These are phyloP conservation scores for Nitzschia sp. DNA, from an alignment of 108 stramenopile species.

Conservation along the genomic window DNA sequence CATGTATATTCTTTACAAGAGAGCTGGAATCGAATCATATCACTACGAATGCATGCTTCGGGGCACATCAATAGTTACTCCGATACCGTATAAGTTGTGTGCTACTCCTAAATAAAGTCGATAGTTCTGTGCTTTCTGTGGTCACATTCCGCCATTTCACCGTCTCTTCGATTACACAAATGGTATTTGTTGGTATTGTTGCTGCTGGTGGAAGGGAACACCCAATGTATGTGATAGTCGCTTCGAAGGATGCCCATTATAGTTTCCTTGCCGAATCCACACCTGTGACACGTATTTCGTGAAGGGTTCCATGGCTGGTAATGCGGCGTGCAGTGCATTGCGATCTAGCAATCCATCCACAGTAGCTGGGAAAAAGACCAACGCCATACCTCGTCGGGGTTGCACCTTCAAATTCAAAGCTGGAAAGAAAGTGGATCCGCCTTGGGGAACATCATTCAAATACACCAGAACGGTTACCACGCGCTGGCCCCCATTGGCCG, in stretches of 20 bases:
- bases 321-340: conserved; percentile 88
- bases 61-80: too few species aligned
- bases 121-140: too few species aligned
- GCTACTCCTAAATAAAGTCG: too few species aligned
- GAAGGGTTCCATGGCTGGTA: conserved; percentile 74
- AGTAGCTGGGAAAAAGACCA: conserved; percentile 96
- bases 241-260: conserved; percentile 77
- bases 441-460: conserved; percentile 88
- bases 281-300: conserved; percentile 97
- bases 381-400: conserved; percentile 83
- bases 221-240: conserved; percentile 66
- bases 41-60: too few species aligned
- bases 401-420: conserved; percentile 75
- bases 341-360: conserved; percentile 90
- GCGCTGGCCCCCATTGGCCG: conserved; percentile 91
- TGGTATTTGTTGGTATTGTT: not conserved
- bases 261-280: conserved; percentile 91
- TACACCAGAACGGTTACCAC: conserved; percentile 94
- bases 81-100: too few species aligned
- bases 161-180: not conserved
- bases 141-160: too few species aligned
- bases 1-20: too few species aligned
- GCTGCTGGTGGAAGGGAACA: conserved; percentile 25
- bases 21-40: too few species aligned
- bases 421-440: conserved; percentile 91